Conservation (phyloP, 768 basidiomycete species). For the Hirschioporus abietinus region DNA sequence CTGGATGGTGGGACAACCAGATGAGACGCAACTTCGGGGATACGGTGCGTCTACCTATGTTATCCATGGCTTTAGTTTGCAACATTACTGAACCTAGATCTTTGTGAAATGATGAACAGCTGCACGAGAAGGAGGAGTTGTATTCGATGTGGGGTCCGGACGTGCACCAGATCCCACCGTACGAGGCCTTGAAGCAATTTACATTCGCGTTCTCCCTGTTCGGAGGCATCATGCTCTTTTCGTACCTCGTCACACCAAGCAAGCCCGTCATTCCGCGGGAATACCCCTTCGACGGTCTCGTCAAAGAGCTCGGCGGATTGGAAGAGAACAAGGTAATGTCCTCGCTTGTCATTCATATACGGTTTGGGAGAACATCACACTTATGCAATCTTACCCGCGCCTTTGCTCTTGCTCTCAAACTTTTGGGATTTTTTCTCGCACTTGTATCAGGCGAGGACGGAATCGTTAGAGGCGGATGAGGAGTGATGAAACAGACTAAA, state of each 20-base stretch:
- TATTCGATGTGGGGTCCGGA: conserved; percentile 89
- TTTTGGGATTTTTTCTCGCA: background rate
- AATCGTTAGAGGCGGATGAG: background rate
- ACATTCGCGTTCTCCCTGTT: conserved; percentile 60
- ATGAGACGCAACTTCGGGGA: conserved; percentile 81
- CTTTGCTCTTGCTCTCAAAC: background rate
- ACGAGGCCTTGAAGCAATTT: conserved; percentile 61
- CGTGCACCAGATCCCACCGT: conserved; percentile 53
- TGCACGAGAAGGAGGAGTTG: conserved; percentile 77
- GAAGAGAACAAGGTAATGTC: conserved; percentile 66
- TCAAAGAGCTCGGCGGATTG: conserved; percentile 71
- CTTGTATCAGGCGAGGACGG: background rate
- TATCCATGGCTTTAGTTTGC: background rate
- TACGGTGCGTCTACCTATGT: conserved; percentile 40
- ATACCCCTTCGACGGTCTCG: conserved; percentile 73
- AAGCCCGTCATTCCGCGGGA: conserved; percentile 63
- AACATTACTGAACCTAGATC: conserved; percentile 9
- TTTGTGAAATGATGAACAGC: conserved; percentile 33
- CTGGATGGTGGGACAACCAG: conserved; percentile 72
- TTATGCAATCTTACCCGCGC: background rate
- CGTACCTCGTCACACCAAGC: conserved; percentile 50
- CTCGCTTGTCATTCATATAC: background rate
- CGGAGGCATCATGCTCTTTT: conserved; percentile 45
- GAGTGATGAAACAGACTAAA: background rate
- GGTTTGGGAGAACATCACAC: background rate